Conservation (phyloP, 129 eudicot genomes). For the Pulicaria dysenterica region DNA sequence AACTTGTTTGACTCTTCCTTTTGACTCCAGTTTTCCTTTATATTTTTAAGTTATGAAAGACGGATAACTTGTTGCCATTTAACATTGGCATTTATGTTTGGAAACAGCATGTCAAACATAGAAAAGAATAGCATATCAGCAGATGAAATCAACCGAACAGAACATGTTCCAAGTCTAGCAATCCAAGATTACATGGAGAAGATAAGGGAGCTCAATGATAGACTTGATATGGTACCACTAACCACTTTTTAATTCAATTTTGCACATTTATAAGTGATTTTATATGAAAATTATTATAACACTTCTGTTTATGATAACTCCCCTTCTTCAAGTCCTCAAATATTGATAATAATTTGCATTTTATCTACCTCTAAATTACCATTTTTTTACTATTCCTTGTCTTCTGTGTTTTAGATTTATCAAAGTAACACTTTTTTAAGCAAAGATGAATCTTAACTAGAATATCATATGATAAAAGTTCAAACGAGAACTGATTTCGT, state of each 20-base stretch:
- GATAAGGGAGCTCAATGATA: conserved; percentile 37
- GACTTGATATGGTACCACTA: conserved; percentile 39
- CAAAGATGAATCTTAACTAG: background rate
- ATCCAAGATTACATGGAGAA: conserved; percentile 35
- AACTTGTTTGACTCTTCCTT: conserved; percentile 2
- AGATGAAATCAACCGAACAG: conserved; percentile 10
- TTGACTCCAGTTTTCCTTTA: background rate
- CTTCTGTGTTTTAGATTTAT: background rate
- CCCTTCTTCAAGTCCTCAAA: no score
- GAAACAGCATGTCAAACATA: conserved; percentile 30
- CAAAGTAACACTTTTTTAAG: background rate
- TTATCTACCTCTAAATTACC: background rate
- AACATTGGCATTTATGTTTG: conserved; percentile 10
- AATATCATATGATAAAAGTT: conserved; percentile 2
- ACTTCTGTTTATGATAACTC: background rate
- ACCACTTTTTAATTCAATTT: background rate
- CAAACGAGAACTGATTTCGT: no score
- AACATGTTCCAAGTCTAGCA: conserved; percentile 5
- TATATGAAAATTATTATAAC: background rate
- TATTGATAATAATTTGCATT: no score
- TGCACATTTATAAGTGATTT: background rate
- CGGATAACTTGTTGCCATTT: background rate
- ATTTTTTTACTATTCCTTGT: background rate
- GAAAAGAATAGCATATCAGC: conserved; percentile 24
- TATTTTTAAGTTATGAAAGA: conserved; percentile 2